Evolutionary conservation across 805 yeast genomes (phyloP).

Genomic region (Clavispora vitiphila): DNA sequence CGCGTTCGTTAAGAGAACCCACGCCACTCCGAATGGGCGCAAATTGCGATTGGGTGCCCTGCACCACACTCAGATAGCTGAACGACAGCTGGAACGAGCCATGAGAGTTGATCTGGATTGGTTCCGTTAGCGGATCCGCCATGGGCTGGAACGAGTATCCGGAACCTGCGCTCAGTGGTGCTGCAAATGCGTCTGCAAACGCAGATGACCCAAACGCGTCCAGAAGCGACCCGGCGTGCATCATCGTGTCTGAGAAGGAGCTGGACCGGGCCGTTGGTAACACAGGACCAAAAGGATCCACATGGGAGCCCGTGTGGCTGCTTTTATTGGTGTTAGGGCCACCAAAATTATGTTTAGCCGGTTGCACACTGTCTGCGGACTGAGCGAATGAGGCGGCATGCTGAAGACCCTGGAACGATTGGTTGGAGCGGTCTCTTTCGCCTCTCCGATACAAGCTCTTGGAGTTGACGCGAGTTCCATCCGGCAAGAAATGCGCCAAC

Average conservation of each 20-base stretch:
- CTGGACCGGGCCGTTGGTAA: neutral
- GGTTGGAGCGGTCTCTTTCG: neutral
- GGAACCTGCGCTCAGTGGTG: neutral
- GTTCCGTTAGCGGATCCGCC: neutral
- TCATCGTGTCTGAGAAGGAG: neutral
- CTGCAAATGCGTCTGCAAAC: neutral
- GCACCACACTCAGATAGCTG: neutral
- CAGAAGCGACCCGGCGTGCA: neutral
- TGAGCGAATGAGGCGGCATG: neutral
- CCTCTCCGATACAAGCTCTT: conserved; percentile 13
- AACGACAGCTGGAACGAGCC: neutral
- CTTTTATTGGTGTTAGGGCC: too few species aligned
- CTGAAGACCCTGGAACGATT: neutral
- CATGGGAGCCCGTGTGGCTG: neutral
- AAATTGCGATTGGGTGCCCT: neutral
- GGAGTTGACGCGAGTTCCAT: conserved; percentile 76
- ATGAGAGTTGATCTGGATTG: neutral
- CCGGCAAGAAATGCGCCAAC: conserved; percentile 83
- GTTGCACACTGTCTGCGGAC: neutral
- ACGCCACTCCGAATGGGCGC: neutral
- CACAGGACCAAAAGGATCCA: neutral
- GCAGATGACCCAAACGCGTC: neutral
- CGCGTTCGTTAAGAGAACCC: neutral
- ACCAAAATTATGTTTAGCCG: too few species aligned
- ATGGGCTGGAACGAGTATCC: neutral